Evolutionary conservation across 2,329 filamentous ascomycete genomes (phyloP).

Genomic region (Coniochaeta sp.): DNA sequence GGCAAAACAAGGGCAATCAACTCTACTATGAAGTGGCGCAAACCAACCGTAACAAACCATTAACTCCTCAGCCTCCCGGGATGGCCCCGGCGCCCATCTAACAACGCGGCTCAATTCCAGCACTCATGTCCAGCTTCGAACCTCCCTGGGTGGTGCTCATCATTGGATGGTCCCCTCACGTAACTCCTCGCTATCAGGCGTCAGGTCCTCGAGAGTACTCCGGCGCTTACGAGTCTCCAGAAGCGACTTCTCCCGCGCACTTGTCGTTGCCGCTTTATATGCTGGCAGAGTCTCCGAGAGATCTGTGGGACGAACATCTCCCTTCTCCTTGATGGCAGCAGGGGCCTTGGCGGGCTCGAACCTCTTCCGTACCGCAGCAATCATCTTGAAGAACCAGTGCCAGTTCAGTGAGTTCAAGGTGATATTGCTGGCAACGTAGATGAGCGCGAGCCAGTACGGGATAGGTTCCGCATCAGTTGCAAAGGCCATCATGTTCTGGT

Average conservation of each 20-base stretch:
- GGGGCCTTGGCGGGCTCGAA: conserved; percentile 48
- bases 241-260: neutral
- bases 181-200: conserved; percentile 19
- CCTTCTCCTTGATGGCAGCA: conserved; percentile 21
- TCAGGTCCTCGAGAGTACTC: conserved; percentile 16
- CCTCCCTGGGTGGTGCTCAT: neutral
- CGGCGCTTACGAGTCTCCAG: conserved; percentile 3
- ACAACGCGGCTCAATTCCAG: neutral
- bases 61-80: neutral
- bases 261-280: conserved; percentile 4
- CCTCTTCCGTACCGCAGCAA: conserved; percentile 68
- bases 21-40: neutral
- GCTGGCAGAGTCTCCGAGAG: conserved; percentile 6
- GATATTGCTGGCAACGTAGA: conserved; percentile 65
- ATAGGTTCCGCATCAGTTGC: conserved; percentile 42
- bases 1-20: neutral
- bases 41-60: neutral
- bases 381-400: conserved; percentile 86
- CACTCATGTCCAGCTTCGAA: neutral
- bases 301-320: neutral
- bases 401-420: conserved; percentile 71
- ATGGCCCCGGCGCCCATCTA: too few relatives aligned
- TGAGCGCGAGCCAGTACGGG: conserved; percentile 61
- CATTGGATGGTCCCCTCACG: conserved; percentile 18
- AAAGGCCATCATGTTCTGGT: conserved; percentile 42